These are phyloP conservation scores for Yamadazyma tumulicola DNA, from an alignment of 805 yeast genomes.

Conservation along the genomic window DNA sequence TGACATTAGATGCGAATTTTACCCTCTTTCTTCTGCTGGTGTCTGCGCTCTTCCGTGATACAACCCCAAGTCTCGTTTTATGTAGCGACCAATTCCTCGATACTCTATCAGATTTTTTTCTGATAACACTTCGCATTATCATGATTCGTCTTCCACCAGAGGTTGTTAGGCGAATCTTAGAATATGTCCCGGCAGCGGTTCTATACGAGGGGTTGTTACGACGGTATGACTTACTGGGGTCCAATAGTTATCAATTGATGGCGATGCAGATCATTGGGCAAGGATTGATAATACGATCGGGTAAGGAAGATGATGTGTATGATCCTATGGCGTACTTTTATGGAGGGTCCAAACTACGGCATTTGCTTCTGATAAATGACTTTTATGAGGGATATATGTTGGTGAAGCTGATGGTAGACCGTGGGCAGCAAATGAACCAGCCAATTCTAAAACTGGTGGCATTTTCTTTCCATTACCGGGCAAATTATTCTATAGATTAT, in stretches of 20 bases:
- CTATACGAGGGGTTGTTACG: slow-evolving; percentile 1
- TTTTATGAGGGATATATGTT: slow-evolving; percentile 10
- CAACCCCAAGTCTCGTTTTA: too few relatives aligned
- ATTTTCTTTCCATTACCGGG: slow-evolving; percentile 1
- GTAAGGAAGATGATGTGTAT: neutral
- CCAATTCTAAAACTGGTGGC: slow-evolving; percentile 8
- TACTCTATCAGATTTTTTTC: too few relatives aligned
- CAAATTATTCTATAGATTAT: neutral
- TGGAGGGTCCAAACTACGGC: neutral
- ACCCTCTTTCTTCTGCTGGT: too few relatives aligned
- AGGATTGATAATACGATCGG: slow-evolving; percentile 2
- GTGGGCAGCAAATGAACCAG: slow-evolving; percentile 6
- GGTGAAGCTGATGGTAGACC: slow-evolving; percentile 8
- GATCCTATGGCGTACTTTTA: slow-evolving; percentile 6
- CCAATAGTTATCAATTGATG: neutral
- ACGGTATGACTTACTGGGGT: neutral
- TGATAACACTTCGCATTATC: too few relatives aligned
- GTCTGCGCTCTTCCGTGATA: too few relatives aligned
- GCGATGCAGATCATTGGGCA: slow-evolving; percentile 1
- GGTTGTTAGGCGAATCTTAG: neutral
- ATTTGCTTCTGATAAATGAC: slow-evolving; percentile 4
- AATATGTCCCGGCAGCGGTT: neutral
- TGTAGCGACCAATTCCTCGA: too few relatives aligned
- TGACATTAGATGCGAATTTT: too few relatives aligned
- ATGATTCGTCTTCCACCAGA: slow-evolving; percentile 2